Base-by-base conservation (phyloP, 345 rosid species). In the Litchi chinensis region DNA sequence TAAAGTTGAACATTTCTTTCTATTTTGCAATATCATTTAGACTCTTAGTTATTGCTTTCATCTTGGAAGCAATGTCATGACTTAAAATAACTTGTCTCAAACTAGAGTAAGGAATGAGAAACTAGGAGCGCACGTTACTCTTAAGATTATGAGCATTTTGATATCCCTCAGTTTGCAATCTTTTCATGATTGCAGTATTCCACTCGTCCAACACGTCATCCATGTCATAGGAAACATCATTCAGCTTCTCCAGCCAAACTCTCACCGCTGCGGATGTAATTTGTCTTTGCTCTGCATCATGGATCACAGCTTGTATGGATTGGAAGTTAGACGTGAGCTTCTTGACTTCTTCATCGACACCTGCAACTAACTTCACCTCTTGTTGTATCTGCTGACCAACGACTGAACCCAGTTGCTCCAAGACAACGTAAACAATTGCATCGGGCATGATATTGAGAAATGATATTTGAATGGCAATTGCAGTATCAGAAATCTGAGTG, bases 131-230 rank as follows among this genome's bases (percentile, higher is more conserved):
- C 24, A 32, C 22, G 44, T 41, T n/a, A 10, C 40, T 24, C n/a
- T 28, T n/a, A 16, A 15, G 43, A 9, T 2, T 15, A 28, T 0
- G 8, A 28, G 22, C 44, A 52, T 10, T 68, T 5, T 43, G 54
- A 41, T 4, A 39, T 46, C 59, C 2, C 37, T 71, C 22, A 12
- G 52, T 26, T 6, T 12, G 60, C 75, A 52, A 9, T 54, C 59
- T 54, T 54, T 28, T 16, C 63, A 24, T 6, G 19, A 41, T 7
- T 40, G 50, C 18, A 21, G 37, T 69, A 1, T 22, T 44, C 73
- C 73, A 69, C 56, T 44, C 1, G 24, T 69, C 56, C 57, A 69
- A 10, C 73, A 69, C 73, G 15, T 69, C 57, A 5, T 69, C 73
- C 32, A 69, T 44, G 32, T 43, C 73, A 22, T 69, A 69, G 19